Evolutionary conservation across 116 monocot genomes (phyloP).

Genomic region (Dioscorea cayenensis): DNA sequence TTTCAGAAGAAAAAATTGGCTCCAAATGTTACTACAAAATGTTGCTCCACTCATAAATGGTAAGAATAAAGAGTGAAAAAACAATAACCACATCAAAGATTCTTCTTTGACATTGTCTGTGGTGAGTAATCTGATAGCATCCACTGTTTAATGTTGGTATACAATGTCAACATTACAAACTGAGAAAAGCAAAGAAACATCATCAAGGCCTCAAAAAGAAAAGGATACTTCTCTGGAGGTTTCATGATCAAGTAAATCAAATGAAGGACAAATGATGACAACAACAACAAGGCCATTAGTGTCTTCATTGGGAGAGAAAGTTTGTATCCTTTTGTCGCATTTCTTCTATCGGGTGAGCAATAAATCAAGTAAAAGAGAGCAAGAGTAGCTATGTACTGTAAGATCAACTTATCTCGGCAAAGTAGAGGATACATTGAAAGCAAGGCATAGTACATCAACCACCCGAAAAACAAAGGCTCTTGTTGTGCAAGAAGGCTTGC

Average conservation of each 20-base stretch:
- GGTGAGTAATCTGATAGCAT: constrained; percentile 13
- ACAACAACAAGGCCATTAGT: constrained; percentile 24
- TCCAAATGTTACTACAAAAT: no score
- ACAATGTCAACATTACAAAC: constrained; percentile 58
- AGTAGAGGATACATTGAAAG: constrained; percentile 91
- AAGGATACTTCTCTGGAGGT: constrained; percentile 83
- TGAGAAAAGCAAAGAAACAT: constrained; percentile 88
- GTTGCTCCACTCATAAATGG: no score
- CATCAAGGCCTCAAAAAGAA: constrained; percentile 88
- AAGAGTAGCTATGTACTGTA: constrained; percentile 71
- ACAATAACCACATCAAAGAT: constrained; percentile 29
- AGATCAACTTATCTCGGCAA: constrained; percentile 50
- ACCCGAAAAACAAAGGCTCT: constrained; percentile 66
- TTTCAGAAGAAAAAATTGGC: no score
- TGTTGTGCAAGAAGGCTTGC: constrained; percentile 74
- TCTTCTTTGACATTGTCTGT: constrained; percentile 41
- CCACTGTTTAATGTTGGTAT: constrained; percentile 72
- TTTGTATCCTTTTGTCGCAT: constrained; percentile 4
- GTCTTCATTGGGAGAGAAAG: constrained; percentile 14
- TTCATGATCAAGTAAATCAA: constrained; percentile 36
- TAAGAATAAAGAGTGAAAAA: no score
- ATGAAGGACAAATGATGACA: constrained; percentile 42
- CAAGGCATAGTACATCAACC: constrained; percentile 55
- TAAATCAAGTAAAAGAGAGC: constrained; percentile 59
- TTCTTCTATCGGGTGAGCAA: constrained; percentile 18